These are phyloP conservation scores for Globisporangium iwayamae DNA, from an alignment of 352 stramenopile species.

Conservation along the genomic window DNA sequence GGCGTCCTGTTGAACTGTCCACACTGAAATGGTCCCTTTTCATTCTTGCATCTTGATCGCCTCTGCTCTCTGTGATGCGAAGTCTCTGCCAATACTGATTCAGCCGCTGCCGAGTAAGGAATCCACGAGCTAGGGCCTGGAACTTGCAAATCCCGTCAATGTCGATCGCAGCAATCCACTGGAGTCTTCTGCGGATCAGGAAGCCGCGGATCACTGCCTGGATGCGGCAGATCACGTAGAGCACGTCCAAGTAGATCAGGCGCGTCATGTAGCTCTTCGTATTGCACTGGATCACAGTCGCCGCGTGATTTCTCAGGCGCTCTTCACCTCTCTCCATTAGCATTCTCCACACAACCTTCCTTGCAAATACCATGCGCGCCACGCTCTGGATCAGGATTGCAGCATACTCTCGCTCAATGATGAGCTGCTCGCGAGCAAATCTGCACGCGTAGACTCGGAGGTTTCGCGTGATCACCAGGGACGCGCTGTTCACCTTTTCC, in stretches of 20 bases:
- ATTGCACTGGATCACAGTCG: conserved; percentile 52
- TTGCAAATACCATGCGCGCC: conserved; percentile 29
- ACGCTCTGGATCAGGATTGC: conserved; percentile 45
- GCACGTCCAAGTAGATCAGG: conserved; percentile 76
- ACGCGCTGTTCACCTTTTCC: conserved; percentile 21
- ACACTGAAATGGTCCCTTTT: not conserved
- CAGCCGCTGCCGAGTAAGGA: conserved; percentile 17
- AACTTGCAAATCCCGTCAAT: conserved; percentile 41
- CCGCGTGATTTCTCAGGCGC: conserved; percentile 24
- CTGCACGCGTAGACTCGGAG: conserved; percentile 32
- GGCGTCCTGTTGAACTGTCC: not conserved
- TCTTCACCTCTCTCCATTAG: conserved; percentile 14
- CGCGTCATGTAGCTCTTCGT: conserved; percentile 53
- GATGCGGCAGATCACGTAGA: conserved; percentile 80
- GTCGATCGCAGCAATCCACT: conserved; percentile 43
- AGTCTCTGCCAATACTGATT: not conserved
- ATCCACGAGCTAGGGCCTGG: conserved; percentile 46
- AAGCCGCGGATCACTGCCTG: conserved; percentile 66
- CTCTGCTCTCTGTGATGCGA: not conserved
- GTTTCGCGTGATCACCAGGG: conserved; percentile 36
- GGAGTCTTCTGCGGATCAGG: conserved; percentile 50
- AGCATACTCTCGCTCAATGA: conserved; percentile 27
- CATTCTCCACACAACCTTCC: conserved; percentile 11
- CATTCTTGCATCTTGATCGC: not conserved
- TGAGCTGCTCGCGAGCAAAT: conserved; percentile 22